Conservation (phyloP, 2,329 filamentous ascomycete genomes). For the Verticillium nonalfalfae region DNA sequence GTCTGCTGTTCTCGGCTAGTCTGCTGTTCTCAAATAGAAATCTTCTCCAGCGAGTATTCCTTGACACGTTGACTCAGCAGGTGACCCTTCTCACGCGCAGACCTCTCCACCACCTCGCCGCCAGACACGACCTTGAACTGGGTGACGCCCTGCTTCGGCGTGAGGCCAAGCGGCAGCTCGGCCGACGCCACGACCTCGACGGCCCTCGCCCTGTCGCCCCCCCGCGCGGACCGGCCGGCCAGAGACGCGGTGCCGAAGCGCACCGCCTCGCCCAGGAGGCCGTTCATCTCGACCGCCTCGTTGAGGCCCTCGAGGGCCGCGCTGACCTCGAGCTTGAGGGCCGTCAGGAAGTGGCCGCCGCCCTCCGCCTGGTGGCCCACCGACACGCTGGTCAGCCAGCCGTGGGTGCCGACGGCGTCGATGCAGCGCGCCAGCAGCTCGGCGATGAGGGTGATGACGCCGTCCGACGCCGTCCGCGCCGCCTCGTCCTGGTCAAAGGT, state of each 20-base stretch:
- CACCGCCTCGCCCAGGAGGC: slow-evolving; percentile 59
- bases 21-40: slow-evolving; percentile 48
- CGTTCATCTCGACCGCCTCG: slow-evolving; percentile 59
- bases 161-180: slow-evolving; percentile 68
- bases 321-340: slow-evolving; percentile 62
- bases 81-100: slow-evolving; percentile 66
- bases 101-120: slow-evolving; percentile 66
- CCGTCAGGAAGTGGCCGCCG: slow-evolving; percentile 56
- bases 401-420: slow-evolving; percentile 67
- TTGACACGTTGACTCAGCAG: slow-evolving; percentile 74
- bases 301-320: slow-evolving; percentile 67
- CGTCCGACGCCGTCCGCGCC: slow-evolving; percentile 48
- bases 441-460: slow-evolving; percentile 64
- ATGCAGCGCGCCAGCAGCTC: slow-evolving; percentile 67
- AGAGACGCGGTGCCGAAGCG: slow-evolving; percentile 42
- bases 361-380: slow-evolving; percentile 41
- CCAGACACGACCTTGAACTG: slow-evolving; percentile 56
- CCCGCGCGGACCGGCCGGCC: slow-evolving; percentile 19
- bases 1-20: too few relatives aligned
- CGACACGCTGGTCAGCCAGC: slow-evolving; percentile 63
- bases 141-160: slow-evolving; percentile 44
- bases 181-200: slow-evolving; percentile 37
- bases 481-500: slow-evolving; percentile 35
- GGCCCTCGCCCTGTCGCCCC: slow-evolving; percentile 35
- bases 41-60: slow-evolving; percentile 76